phyloP scores from a whole-genome alignment of 2,329 filamentous ascomycete species.

The Fusarium succisae region DNA sequence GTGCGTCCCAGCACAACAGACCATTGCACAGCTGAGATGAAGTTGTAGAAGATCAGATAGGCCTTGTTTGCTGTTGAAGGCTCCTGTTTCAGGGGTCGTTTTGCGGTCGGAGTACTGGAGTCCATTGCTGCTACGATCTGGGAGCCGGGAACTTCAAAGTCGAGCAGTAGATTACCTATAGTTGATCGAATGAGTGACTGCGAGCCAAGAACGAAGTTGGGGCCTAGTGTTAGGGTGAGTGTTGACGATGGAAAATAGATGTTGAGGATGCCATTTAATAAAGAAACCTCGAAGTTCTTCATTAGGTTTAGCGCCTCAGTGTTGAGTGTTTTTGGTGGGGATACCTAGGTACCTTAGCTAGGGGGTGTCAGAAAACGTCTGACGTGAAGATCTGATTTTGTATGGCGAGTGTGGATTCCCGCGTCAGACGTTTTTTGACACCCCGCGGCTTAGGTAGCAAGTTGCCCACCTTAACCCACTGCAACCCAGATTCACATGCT shows the following conservation, averaged over 20 bases:
- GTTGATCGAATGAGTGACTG: not conserved
- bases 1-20: slow-evolving; percentile 77
- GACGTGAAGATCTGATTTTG: too few species aligned
- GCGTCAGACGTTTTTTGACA: too few species aligned
- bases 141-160: too few species aligned
- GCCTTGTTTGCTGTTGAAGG: slow-evolving; percentile 58
- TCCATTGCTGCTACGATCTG: slow-evolving; percentile 30
- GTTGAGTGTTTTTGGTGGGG: slow-evolving; percentile 9
- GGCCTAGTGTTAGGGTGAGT: not conserved
- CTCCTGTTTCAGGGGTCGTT: slow-evolving; percentile 36
- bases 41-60: slow-evolving; percentile 90
- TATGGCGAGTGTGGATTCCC: too few species aligned
- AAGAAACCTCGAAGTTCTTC: slow-evolving; percentile 14
- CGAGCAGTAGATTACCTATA: not conserved
- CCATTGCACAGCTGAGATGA: slow-evolving; percentile 81
- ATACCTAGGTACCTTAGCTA: not conserved
- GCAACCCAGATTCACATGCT: not conserved
- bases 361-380: too few species aligned
- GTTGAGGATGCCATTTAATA: slow-evolving; percentile 32
- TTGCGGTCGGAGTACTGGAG: slow-evolving; percentile 31
- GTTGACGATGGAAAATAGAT: slow-evolving; percentile 15
- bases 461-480: not conserved
- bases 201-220: not conserved
- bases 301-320: slow-evolving; percentile 27
- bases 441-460: not conserved